Evolutionary conservation across 441 rosid genomes (phyloP).

Genomic region (Corymbia citriodora): DNA sequence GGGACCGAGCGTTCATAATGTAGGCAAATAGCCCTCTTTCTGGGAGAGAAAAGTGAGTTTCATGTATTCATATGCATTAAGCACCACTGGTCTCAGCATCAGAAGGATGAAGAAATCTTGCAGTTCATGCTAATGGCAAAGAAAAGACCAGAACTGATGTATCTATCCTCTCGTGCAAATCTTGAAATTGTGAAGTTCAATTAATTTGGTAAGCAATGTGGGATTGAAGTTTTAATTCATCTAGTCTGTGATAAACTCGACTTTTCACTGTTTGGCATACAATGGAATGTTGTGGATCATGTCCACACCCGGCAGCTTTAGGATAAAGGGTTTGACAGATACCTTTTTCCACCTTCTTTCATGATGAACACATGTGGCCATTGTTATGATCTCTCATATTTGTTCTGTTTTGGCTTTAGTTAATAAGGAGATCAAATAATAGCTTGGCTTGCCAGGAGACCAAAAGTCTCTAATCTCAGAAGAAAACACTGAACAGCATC

Average conservation of each 20-base stretch:
- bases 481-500: not conserved
- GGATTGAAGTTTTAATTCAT: not conserved
- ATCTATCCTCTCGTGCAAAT: not conserved
- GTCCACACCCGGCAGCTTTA: not conserved
- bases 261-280: not conserved
- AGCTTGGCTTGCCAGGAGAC: not conserved
- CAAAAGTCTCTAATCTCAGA: not conserved
- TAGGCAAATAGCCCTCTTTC: not conserved
- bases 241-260: not conserved
- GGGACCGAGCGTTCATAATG: not conserved
- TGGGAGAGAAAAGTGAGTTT: not conserved
- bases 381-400: not conserved
- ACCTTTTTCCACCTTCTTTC: not conserved
- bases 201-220: not conserved
- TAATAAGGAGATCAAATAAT: not conserved
- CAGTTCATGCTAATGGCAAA: not conserved
- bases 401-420: not conserved
- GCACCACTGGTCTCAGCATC: not conserved
- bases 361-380: not conserved
- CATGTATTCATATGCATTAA: not conserved
- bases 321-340: not conserved
- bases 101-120: not conserved
- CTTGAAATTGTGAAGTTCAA: not conserved
- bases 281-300: not conserved
- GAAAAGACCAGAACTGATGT: not conserved